Base-by-base conservation (phyloP, 768 basidiomycete genomes). In the Chiua virens region DNA sequence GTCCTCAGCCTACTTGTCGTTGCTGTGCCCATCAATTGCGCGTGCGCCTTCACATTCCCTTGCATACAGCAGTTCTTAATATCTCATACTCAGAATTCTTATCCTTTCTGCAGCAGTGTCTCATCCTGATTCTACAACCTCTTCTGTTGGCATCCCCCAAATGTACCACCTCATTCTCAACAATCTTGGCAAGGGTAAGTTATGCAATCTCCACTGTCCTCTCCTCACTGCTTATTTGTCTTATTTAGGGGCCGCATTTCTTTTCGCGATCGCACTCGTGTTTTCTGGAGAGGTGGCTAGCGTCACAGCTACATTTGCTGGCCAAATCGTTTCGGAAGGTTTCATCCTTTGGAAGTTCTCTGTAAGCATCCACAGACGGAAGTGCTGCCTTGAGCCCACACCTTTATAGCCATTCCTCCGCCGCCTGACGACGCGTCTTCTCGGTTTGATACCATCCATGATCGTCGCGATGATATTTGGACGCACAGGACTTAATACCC, bases 251-350 rank as follows among this genome's bases (percentile, higher is more conserved):
- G 42, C 48, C 13, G 77, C 73, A 0, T 61, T 73, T n/a, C 62
- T 79, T 22, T 80, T 79, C 51, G 78, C 79, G 3, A 50, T 78
- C 39, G 77, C 76, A 13, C 63, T 80, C 7, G 64, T 79, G 13
- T 73, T 71, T 40, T 68, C 75, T 5, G 79, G 79, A 13, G 77
- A 81, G 59, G 72, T 72, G n/a, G 79, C 79, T 1, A 71, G 71
- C 18, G 71, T 81, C 50, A 79, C 78, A 0, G 76, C 74, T 11
- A 79, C 79, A 1, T 60, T 80, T 14, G 69, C 75, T 0, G 77
- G 79, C 2, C 77, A 79, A 51, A 69, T 80, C 41, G 73, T 81
- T 37, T 70, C 70, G 15, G 77, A 80, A 52, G 79, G 78, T 3
- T 75, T 78, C 49, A 68, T 79, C 57, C 65, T 72, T n/a, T 79